A percentile compares a stretch with the other conserved stretches of the same genome.
Evolutionary conservation across 2,329 filamentous ascomycete genomes (phyloP).

Genomic region (Colletotrichum endophyticum): DNA sequence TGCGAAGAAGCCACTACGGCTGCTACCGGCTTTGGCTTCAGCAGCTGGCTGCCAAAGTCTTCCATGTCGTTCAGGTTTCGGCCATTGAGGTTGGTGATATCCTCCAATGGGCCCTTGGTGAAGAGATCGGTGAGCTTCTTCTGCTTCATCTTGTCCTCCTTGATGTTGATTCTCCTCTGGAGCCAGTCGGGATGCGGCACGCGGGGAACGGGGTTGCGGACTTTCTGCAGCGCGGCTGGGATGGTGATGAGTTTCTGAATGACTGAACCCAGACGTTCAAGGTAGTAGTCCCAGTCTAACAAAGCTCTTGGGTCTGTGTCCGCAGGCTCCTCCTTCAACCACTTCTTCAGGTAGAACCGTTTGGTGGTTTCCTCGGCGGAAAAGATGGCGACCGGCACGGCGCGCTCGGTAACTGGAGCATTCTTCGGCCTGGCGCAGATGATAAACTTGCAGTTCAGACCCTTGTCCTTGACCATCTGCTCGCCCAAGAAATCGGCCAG

Average conservation of each 20-base stretch:
- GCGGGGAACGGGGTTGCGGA: conserved; percentile 91
- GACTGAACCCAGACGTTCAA: conserved; percentile 93
- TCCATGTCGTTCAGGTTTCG: conserved; percentile 72
- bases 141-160: conserved; percentile 97
- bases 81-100: conserved; percentile 71
- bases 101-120: conserved; percentile 71
- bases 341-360: conserved; percentile 88
- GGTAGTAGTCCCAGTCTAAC: conserved; percentile 97
- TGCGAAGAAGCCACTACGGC: conserved; percentile 61
- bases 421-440: conserved; percentile 87
- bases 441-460: conserved; percentile 99
- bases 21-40: conserved; percentile 67
- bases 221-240: conserved; percentile 92
- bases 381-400: conserved; percentile 95
- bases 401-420: conserved; percentile 92
- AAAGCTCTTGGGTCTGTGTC: conserved; percentile 90
- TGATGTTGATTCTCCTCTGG: conserved; percentile 88
- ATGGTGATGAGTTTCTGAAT: conserved; percentile 99
- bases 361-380: conserved; percentile 91
- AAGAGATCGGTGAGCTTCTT: conserved; percentile 98
- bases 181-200: conserved; percentile 97
- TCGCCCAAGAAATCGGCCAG: conserved; percentile 96
- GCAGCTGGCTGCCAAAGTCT: conserved; percentile 75
- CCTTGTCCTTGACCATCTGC: conserved; percentile 99
- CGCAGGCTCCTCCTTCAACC: conserved; percentile 90